Percentiles rank a stretch among this genome's conserved stretches.
These are phyloP conservation scores for Phytopythium mirpurense DNA, from an alignment of 352 stramenopile genomes.

Conservation along the genomic window DNA sequence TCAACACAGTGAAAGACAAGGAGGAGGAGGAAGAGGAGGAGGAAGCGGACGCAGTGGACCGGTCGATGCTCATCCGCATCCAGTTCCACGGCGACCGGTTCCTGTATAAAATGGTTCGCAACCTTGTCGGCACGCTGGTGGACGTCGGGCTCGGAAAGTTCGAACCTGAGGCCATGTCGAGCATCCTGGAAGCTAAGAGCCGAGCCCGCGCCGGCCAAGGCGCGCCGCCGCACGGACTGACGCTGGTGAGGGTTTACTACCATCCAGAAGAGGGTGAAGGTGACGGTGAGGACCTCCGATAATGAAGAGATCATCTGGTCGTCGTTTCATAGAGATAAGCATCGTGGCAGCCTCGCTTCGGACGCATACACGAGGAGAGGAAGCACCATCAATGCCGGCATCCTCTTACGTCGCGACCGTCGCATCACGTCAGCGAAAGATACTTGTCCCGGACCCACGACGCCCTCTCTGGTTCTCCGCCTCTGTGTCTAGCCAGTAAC, in stretches of 20 bases:
- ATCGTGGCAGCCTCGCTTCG: no score
- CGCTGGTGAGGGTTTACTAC: conserved; percentile 25
- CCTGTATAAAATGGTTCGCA: conserved; percentile 85
- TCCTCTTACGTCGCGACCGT: no score
- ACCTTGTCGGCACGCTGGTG: conserved; percentile 73
- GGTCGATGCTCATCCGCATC: conserved; percentile 29
- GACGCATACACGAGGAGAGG: no score
- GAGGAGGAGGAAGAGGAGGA: conserved; percentile 21
- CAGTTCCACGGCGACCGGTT: conserved; percentile 69
- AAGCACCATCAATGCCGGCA: no score
- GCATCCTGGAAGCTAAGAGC: conserved; percentile 44
- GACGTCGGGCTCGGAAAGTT: conserved; percentile 59
- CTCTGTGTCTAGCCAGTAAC: no score
- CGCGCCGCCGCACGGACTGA: conserved; percentile 63
- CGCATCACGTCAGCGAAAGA: no score
- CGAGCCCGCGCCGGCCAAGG: conserved; percentile 54
- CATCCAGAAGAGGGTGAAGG: neutral
- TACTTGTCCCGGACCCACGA: no score
- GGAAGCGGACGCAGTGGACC: conserved; percentile 7
- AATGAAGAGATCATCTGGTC: no score
- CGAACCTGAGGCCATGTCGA: conserved; percentile 27
- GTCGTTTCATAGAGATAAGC: no score
- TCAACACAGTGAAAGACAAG: conserved; percentile 24
- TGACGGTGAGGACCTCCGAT: no score
- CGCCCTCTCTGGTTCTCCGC: no score